Evolutionary conservation across 2,329 filamentous ascomycete genomes (phyloP).

Genomic region (Pestalotiopsis sp.): DNA sequence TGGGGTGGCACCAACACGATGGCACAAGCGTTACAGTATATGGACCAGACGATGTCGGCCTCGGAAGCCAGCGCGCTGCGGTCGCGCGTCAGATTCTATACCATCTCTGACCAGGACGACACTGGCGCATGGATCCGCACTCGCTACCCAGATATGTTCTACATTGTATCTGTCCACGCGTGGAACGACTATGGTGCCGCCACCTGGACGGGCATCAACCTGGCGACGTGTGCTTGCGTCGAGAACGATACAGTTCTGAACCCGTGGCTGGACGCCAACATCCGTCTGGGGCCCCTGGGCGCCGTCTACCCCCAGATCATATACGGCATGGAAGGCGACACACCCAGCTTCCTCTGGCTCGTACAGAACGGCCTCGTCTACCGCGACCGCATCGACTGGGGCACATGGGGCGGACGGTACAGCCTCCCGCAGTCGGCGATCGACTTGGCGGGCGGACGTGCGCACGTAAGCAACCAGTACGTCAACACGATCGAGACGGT

Average conservation of each 20-base stretch:
- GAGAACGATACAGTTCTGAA: conserved; percentile 33
- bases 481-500: conserved; percentile 5
- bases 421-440: conserved; percentile 27
- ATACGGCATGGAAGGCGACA: conserved; percentile 49
- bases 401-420: conserved; percentile 46
- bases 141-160: conserved; percentile 49
- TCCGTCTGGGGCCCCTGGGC: conserved; percentile 42
- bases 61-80: conserved; percentile 23
- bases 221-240: conserved; percentile 14
- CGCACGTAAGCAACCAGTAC: neutral
- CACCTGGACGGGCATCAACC: conserved; percentile 56
- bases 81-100: conserved; percentile 38
- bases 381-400: conserved; percentile 42
- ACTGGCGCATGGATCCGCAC: conserved; percentile 49
- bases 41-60: conserved; percentile 30
- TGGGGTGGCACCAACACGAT: conserved; percentile 54
- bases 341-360: conserved; percentile 43
- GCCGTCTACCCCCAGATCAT: conserved; percentile 39
- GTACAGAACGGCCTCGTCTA: conserved; percentile 45
- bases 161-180: conserved; percentile 48
- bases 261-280: conserved; percentile 47
- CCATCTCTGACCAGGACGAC: conserved; percentile 55
- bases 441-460: conserved; percentile 5
- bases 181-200: conserved; percentile 54
- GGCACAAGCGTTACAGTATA: conserved; percentile 44